phyloP scores from a whole-genome alignment of 73 alveolate genomes.

The Paramecium sonneborni region DNA sequence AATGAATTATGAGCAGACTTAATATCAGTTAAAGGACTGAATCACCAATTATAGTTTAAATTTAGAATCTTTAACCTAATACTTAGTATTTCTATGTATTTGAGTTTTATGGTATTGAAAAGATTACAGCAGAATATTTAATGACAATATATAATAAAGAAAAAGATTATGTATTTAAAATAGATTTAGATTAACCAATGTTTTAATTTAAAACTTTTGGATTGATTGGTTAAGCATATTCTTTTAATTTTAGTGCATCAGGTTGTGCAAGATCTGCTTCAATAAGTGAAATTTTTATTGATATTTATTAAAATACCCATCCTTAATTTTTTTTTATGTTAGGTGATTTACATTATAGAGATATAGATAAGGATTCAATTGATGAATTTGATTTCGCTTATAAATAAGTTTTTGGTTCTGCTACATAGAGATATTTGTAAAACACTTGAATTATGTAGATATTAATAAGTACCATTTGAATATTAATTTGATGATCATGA shows the following conservation, averaged over 20 bases:
- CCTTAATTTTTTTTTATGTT: conserved; percentile 16
- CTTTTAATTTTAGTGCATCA: conserved; percentile 16
- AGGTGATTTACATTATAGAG: conserved; percentile 35
- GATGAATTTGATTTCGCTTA: conserved; percentile 24
- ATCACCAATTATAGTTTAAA: conserved; percentile 16
- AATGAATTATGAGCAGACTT: background rate
- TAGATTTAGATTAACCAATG: background rate
- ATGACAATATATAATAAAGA: background rate
- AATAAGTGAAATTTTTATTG: background rate
- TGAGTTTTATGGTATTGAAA: background rate
- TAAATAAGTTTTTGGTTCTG: background rate
- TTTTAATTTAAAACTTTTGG: conserved; percentile 24
- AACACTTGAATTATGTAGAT: background rate
- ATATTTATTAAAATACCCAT: conserved; percentile 36
- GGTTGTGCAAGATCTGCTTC: conserved; percentile 51
- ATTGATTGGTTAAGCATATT: background rate
- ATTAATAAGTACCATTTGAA: conserved; percentile 33
- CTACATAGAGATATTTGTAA: conserved; percentile 12
- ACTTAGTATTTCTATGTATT: conserved; percentile 13
- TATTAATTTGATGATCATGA: conserved; percentile 54
- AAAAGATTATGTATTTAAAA: background rate
- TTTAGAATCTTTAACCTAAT: background rate
- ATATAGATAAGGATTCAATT: background rate
- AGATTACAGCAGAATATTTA: background rate
- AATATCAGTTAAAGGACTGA: background rate